These are phyloP conservation scores for Saturnispora mendoncae DNA, from an alignment of 805 yeast species.

Conservation along the genomic window DNA sequence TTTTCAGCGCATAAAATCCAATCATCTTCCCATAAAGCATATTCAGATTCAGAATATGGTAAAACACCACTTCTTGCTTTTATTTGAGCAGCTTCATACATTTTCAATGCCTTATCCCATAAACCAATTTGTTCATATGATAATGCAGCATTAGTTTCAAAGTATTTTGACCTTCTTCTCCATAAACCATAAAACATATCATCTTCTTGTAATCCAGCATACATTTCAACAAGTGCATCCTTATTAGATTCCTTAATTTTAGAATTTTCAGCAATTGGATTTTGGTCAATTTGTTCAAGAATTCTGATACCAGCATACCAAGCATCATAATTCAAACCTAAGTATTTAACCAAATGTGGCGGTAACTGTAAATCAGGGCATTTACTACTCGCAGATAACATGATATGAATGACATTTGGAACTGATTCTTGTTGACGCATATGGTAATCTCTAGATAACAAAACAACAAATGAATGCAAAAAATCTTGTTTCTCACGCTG, in stretches of 20 bases:
- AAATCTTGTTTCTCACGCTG: slow-evolving; percentile 77
- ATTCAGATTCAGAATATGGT: slow-evolving; percentile 93
- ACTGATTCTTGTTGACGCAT: slow-evolving; percentile 79
- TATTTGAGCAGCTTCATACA: slow-evolving; percentile 94
- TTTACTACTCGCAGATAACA: slow-evolving; percentile 73
- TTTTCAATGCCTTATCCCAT: slow-evolving; percentile 89
- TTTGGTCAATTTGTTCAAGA: slow-evolving; percentile 57
- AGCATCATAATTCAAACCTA: slow-evolving; percentile 79
- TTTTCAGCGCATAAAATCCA: slow-evolving; percentile 98
- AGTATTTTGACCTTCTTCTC: slow-evolving; percentile 92
- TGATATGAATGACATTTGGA: slow-evolving; percentile 78
- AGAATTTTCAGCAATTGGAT: slow-evolving; percentile 45
- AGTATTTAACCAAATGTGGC: slow-evolving; percentile 83
- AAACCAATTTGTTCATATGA: slow-evolving; percentile 92
- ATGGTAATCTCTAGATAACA: slow-evolving; percentile 86
- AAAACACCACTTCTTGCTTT: slow-evolving; percentile 91
- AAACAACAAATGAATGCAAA: slow-evolving; percentile 66
- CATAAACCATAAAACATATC: slow-evolving; percentile 97
- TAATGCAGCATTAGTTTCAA: slow-evolving; percentile 86
- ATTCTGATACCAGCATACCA: slow-evolving; percentile 86
- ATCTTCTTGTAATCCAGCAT: slow-evolving; percentile 81
- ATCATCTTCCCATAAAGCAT: slow-evolving; percentile 95
- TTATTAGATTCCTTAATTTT: slow-evolving; percentile 76
- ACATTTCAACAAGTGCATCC: slow-evolving; percentile 86
- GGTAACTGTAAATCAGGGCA: slow-evolving; percentile 75